phyloP scores from a whole-genome alignment of 176 grass and related monocot species.

The Oryza meridionalis region DNA sequence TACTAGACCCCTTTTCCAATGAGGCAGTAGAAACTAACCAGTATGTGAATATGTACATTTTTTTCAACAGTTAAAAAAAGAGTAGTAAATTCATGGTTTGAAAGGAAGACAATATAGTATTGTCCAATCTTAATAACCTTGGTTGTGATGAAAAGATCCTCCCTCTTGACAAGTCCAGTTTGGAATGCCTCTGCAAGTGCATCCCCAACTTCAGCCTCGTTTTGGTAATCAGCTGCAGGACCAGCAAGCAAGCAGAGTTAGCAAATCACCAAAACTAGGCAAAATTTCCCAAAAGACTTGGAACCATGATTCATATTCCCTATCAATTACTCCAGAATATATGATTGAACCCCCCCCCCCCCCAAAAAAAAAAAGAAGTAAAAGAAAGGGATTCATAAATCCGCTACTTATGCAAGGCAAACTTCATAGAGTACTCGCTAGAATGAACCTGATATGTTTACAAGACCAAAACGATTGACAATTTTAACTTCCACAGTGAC shows the following conservation, averaged over 20 bases:
- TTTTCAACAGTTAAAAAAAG: background rate
- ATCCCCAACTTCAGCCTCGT: slow-evolving; percentile 86
- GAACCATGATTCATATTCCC: background rate
- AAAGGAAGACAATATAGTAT: background rate
- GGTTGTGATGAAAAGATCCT: slow-evolving; percentile 92
- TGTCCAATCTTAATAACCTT: slow-evolving; percentile 51
- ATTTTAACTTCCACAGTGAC: background rate
- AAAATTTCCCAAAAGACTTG: background rate
- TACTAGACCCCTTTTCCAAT: background rate
- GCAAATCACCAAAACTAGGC: background rate
- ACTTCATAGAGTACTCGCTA: background rate
- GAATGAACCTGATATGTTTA: background rate
- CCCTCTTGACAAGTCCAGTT: slow-evolving; percentile 76
- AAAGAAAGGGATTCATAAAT: background rate
- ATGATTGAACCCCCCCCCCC: background rate
- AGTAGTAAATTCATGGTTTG: background rate
- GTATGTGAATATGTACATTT: no score
- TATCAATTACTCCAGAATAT: background rate
- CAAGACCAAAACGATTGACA: background rate
- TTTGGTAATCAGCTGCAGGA: slow-evolving; percentile 82
- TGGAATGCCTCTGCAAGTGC: slow-evolving; percentile 81
- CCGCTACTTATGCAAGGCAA: background rate
- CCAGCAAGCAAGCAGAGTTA: background rate
- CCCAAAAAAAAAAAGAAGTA: background rate
- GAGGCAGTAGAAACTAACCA: background rate